Evolutionary conservation across 345 rosid species (phyloP), one percentile per base, ranked within the genome.

Genomic region (Ricinus communis): DNA sequence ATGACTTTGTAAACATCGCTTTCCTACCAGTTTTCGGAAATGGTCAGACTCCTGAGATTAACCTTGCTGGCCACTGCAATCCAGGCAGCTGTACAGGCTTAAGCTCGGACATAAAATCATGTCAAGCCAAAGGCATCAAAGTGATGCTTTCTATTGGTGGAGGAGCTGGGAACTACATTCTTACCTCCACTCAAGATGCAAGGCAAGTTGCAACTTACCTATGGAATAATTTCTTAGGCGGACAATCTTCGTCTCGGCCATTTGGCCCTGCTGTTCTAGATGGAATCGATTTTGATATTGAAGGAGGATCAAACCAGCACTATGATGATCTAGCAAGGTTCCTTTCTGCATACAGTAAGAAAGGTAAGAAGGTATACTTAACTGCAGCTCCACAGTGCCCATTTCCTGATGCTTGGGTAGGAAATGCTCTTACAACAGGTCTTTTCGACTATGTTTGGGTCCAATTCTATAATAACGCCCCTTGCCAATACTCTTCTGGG

Each of bases 121-220:
- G 56, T 11, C 73, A 59, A 70, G 33, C 73, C 31, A 70, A 70
- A 70, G 73, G 66, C 33, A 49, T 70, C 3, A 21, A 59, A 28
- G 50, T 70, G 15, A 46, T 59, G 65, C 73, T 59, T 30, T 70
- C 58, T 5, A 70, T 70, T 22, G 66, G 66, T 45, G 65, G 73
- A 45, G 63, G 15, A 30, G 45, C 57, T 1, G 58, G 57, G 4
- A 70, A 50, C 30, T 55, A 55, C 18, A 9, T 10, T n/a, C 70
- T 72, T n/a, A 22, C 55, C 55, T 72, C 76, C 12, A 3, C 55
- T 14, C 62, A 72, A n/a, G 76, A 65, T 41, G 76, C 76, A n/a
- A 72, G 65, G 57, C 57, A 56, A 55, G 76, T 72, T 57, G 71
- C 65, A 45, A 27, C 27, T 27, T 71, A 52, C 13, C 52, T 62